Conservation (phyloP, 2,329 filamentous ascomycete species). For the Cercospora sojina region DNA sequence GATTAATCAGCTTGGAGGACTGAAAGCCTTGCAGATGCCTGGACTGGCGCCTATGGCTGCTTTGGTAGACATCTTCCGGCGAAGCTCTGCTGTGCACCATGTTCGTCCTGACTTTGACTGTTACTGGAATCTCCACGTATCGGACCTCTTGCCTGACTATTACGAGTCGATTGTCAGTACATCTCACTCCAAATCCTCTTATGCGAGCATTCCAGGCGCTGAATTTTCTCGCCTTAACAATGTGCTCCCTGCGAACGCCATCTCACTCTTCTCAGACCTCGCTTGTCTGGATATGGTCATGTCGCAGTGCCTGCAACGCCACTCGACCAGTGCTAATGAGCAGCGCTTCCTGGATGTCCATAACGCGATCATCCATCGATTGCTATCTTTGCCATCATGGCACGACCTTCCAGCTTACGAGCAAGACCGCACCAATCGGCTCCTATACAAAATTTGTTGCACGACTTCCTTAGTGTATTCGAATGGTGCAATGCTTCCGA, state of each 20-base stretch:
- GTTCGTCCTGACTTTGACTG: background rate
- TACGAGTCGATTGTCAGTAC: background rate
- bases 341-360: background rate
- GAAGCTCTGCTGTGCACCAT: background rate
- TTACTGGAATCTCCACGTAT: background rate
- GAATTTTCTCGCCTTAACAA: background rate
- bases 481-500: background rate
- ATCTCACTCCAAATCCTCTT: background rate
- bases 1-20: background rate
- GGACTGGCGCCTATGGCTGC: background rate
- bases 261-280: background rate
- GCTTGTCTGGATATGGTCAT: background rate
- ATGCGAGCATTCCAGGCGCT: background rate
- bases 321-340: background rate
- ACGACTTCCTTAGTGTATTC: background rate
- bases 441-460: background rate
- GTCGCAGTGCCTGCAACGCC: background rate
- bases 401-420: background rate
- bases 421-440: background rate
- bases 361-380: background rate
- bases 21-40: background rate
- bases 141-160: background rate
- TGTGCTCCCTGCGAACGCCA: background rate
- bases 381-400: background rate
- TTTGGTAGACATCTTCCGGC: background rate